Base-by-base conservation (phyloP, 2,329 filamentous ascomycete species). In the Magnaporthiopsis rhizophila region DNA sequence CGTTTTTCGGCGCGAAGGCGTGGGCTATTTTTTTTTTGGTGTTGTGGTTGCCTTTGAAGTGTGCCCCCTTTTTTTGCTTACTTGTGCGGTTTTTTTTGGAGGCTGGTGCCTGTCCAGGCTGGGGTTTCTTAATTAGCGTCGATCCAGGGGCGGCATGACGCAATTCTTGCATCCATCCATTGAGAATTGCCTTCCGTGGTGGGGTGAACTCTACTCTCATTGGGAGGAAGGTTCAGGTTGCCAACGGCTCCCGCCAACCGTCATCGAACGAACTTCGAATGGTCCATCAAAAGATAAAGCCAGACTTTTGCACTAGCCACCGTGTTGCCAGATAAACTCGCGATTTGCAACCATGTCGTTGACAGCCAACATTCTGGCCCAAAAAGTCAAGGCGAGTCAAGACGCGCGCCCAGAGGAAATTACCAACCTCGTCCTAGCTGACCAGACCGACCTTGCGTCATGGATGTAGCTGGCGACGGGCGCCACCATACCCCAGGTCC, bases 401-500 rank as follows among this genome's bases (percentile, higher is more conserved):
- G 12, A 26, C 50, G 7, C 2, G n/a, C 36, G 2, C 15, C n/a
- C 59, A 45, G 24, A n/a, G 7, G 30, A n/a, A 26, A 30, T 45
- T 38, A n/a, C 62, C 15, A 4, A 9, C n/a, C 18, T 11, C 15
- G 3, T 13, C 32, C 13, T 50, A 13, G 45, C 45, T 53, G 7
- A 53, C 45, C 45, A 6, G 45, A 9, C 5, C 18, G 18, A 6
- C 61, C 21, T 38, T 60, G 30, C 38, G 11, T 13, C 18, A 3
- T 21, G 26, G 26, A 26, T 26, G 45, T 67, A 86, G 80, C 82
- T 89, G 64, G 75, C 84, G 69, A 90, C 89, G 79, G 86, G 87
- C 71, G 76, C 83, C 64, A 79, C 79, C 18, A 91, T 91, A 75
- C 89, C 89, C 18, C 84, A 83, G 69, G 86, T 92, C 68, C 89